These are phyloP conservation scores for Pyronema omphalodes DNA, from an alignment of 495 filamentous ascomycete species.

Conservation along the genomic window DNA sequence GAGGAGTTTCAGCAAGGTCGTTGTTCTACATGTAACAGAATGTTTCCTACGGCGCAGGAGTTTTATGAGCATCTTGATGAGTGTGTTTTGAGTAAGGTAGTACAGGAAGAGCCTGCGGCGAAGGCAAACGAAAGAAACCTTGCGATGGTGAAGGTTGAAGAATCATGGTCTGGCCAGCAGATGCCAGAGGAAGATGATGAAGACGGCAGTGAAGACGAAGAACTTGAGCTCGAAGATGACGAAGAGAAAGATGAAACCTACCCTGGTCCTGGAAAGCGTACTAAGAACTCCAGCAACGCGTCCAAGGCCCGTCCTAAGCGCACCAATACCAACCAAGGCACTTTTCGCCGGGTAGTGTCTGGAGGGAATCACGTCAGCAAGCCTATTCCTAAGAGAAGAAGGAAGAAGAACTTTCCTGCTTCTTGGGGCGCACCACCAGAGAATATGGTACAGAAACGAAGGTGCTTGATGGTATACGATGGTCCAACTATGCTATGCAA, in stretches of 20 bases:
- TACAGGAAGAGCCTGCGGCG: conserved; percentile 90
- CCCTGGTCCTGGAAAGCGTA: conserved; percentile 23
- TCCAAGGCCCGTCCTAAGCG: conserved; percentile 16
- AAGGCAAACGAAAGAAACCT: conserved; percentile 82
- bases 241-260: conserved; percentile 41
- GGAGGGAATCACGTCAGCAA: conserved; percentile 18
- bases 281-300: conserved; percentile 14
- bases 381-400: conserved; percentile 46
- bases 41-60: conserved; percentile 86
- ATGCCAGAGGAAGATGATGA: conserved; percentile 50
- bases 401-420: conserved; percentile 76
- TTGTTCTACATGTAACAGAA: conserved; percentile 84
- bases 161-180: conserved; percentile 49
- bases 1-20: conserved; percentile 50
- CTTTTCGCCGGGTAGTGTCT: conserved; percentile 30
- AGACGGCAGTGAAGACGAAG: conserved; percentile 32
- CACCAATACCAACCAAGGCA: conserved; percentile 23
- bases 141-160: conserved; percentile 25
- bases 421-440: conserved; percentile 80
- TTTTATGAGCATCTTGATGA: conserved; percentile 99
- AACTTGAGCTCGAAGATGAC: conserved; percentile 47
- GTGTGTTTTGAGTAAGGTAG: conserved; percentile 92
- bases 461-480: conserved; percentile 83
- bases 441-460: conserved; percentile 95
- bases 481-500: conserved; percentile 77